Evolutionary conservation across 2,329 filamentous ascomycete genomes (phyloP).

Genomic region (Akanthomyces muscarius): DNA sequence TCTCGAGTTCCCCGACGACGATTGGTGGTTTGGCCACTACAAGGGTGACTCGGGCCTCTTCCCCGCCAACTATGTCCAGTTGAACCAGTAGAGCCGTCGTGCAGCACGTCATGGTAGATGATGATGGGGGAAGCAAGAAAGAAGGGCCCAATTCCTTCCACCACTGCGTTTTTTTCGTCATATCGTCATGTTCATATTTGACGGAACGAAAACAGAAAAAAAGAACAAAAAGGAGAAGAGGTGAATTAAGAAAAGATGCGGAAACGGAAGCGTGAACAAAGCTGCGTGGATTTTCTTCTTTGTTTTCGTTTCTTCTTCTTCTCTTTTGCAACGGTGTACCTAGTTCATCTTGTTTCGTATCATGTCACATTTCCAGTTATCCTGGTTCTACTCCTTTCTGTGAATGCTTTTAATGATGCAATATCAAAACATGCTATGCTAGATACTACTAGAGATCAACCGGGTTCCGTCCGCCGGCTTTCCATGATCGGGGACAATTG

Average conservation of each 20-base stretch:
- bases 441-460: too few species aligned
- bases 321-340: not conserved
- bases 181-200: not conserved
- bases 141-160: too few species aligned
- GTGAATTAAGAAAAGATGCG: not conserved
- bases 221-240: not conserved
- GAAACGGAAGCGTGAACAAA: not conserved
- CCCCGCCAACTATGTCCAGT: conserved; percentile 66
- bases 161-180: too few species aligned
- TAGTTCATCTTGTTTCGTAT: not conserved
- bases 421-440: too few species aligned
- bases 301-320: not conserved
- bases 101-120: not conserved
- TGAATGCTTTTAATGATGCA: not conserved
- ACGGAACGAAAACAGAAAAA: not conserved
- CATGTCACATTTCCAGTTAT: not conserved
- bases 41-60: conserved; percentile 79
- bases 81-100: conserved; percentile 35
- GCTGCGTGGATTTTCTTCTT: not conserved
- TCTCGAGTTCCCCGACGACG: conserved; percentile 93
- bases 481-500: too few species aligned
- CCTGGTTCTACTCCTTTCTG: not conserved
- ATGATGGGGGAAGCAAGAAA: not conserved
- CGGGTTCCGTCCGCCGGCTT: too few species aligned
- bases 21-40: conserved; percentile 96